Base-by-base conservation (phyloP, 257 asterid genomes). In the Plantago elongata region DNA sequence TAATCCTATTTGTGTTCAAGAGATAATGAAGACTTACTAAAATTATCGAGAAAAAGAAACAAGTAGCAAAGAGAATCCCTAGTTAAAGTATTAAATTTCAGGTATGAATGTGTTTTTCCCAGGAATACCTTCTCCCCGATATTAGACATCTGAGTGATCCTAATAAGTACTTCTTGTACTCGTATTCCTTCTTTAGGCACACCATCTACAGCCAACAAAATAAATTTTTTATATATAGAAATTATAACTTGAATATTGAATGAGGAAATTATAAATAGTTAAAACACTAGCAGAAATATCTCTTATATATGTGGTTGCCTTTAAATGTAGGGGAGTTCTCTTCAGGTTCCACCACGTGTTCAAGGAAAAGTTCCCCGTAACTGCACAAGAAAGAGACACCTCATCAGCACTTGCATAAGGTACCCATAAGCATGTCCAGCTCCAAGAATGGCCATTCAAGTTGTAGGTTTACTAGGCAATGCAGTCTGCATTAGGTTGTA, bases 171-270 rank as follows among this genome's bases (percentile, higher is more conserved):
- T 71, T 92, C 98, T 58, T 75, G 81, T 74, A 84, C 83, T 73
- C 97, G 72, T 17, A 92, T 75, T 67, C 98, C 98, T 77, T 88
- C 98, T 83, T 92, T 92, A 43, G 98, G 98, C 55, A 92, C 98
- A 78, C 96, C 96, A 80, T 89, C 98, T 92, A 85, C 81, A 79
- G 69, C 57, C 64, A 65, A 72, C 62, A 60, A 40, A 66, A 60
- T 34, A 34, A 34, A 34, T 4, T 34, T 4, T 7, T 65, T 27
- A 59, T 7, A 14, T 63, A 60, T 37, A 27, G 54, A 66, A 73
- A 52, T 65, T 63, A 47, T 42, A 72, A 44, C 13, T 45, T 46
- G 9, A 13, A 13, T 45, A 68, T 5, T 29, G 27, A 66, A 64
- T 72, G 64, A 69, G 63, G 51, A 65, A 74, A 63, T 51, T 54